phyloP scores from a whole-genome alignment of 1,139 yeast genomes.

The Zygosaccharomyces sapae region DNA sequence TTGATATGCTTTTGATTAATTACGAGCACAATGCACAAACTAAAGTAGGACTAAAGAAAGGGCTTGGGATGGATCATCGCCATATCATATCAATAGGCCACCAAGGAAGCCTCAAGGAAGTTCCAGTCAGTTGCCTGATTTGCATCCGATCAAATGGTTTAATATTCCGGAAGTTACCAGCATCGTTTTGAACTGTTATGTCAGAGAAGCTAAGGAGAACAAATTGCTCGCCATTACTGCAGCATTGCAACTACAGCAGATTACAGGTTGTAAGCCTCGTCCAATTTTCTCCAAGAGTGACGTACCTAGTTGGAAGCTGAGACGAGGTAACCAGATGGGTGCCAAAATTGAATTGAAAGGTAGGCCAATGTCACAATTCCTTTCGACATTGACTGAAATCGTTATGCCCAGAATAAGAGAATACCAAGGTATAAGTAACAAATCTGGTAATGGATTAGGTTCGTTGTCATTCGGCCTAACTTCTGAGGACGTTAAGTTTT shows the following conservation, averaged over 20 bases:
- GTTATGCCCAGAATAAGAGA: conserved; percentile 93
- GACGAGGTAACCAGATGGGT: conserved; percentile 90
- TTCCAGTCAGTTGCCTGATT: conserved; percentile 65
- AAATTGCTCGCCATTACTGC: conserved; percentile 76
- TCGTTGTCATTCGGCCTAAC: conserved; percentile 81
- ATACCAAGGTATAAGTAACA: conserved; percentile 69
- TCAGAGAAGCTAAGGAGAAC: conserved; percentile 67
- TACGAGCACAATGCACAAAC: conserved; percentile 58
- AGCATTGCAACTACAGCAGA: conserved; percentile 79
- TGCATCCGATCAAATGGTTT: conserved; percentile 57
- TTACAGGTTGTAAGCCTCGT: conserved; percentile 83
- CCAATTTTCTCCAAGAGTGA: conserved; percentile 71
- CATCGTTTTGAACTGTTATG: conserved; percentile 71
- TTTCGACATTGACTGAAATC: conserved; percentile 80
- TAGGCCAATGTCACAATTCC: conserved; percentile 78
- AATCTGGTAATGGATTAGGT: conserved; percentile 81
- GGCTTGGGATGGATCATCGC: conserved; percentile 84
- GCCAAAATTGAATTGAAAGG: conserved; percentile 79
- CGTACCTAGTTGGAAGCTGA: conserved; percentile 80
- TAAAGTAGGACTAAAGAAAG: conserved; percentile 67
- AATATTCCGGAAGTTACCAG: conserved; percentile 70
- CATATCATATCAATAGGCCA: conserved; percentile 83
- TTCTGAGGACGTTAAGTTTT: conserved; percentile 71
- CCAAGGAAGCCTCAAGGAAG: conserved; percentile 60
- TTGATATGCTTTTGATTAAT: conserved; percentile 73